These are phyloP conservation scores for Trebouxia sp. DNA, from an alignment of 139 green algal genomes.

Conservation along the genomic window DNA sequence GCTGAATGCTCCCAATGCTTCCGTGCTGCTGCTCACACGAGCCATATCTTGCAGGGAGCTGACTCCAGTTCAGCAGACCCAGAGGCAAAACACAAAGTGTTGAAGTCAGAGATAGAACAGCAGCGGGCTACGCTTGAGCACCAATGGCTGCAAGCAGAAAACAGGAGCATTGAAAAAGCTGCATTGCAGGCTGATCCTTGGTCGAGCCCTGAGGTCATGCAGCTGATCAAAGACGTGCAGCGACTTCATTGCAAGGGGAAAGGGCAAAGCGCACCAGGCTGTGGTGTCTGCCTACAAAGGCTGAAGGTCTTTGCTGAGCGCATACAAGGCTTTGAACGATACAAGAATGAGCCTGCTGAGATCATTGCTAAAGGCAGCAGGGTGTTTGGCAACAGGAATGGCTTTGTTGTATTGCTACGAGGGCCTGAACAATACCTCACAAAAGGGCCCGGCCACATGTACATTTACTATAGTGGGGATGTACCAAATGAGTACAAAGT, in stretches of 20 bases:
- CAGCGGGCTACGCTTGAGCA: not conserved
- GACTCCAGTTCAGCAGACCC: not conserved
- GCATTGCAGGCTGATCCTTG: not conserved
- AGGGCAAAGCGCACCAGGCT: not conserved
- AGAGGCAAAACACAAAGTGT: not conserved
- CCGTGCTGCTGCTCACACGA: too few species aligned
- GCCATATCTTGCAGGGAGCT: too few species aligned
- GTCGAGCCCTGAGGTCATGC: not conserved
- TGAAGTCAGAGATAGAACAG: not conserved
- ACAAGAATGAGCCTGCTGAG: not conserved
- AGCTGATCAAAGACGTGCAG: not conserved
- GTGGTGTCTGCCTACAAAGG: not conserved
- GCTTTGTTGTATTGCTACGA: not conserved
- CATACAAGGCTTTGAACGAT: conserved; percentile 6
- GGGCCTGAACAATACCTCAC: conserved; percentile 2
- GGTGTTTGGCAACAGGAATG: not conserved
- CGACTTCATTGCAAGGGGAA: not conserved
- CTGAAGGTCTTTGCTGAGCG: not conserved
- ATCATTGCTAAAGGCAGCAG: not conserved
- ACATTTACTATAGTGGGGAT: not conserved
- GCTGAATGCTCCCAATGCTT: too few species aligned
- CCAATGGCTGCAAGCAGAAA: conserved; percentile 12
- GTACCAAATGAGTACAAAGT: not conserved
- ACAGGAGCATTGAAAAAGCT: not conserved
- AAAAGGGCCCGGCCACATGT: not conserved